phyloP scores from a whole-genome alignment of 176 grass and related monocot species.

The Carex pumila region DNA sequence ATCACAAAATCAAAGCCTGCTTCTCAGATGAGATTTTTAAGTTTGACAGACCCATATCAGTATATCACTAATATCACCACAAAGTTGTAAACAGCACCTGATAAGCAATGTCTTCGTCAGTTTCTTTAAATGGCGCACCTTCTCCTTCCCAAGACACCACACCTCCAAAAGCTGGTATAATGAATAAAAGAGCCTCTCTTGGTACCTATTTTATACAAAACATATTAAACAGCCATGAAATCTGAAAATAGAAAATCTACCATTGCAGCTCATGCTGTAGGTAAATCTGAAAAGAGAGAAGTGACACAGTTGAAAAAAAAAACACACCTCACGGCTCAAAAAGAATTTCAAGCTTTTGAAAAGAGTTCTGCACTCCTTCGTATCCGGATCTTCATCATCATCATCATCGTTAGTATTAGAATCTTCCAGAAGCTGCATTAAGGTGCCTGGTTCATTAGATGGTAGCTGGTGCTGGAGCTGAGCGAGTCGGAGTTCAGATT shows the following conservation, averaged over 20 bases:
- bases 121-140: slow-evolving; percentile 70
- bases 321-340: slow-evolving; percentile 79
- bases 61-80: not conserved
- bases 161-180: slow-evolving; percentile 92
- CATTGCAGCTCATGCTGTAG: not conserved
- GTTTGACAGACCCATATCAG: not conserved
- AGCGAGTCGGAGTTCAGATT: slow-evolving; percentile 82
- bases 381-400: slow-evolving; percentile 44
- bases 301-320: not conserved
- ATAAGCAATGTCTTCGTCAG: slow-evolving; percentile 66
- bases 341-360: slow-evolving; percentile 90
- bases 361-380: slow-evolving; percentile 68
- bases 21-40: not conserved
- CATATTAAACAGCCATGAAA: not conserved
- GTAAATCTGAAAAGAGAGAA: not conserved
- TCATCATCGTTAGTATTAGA: slow-evolving; percentile 27
- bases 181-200: slow-evolving; percentile 84
- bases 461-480: slow-evolving; percentile 88
- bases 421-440: slow-evolving; percentile 94
- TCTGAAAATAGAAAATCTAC: not conserved
- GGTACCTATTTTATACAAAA: slow-evolving; percentile 50
- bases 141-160: slow-evolving; percentile 92
- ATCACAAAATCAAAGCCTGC: not conserved
- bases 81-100: slow-evolving; percentile 42
- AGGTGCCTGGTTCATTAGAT: slow-evolving; percentile 80